These are phyloP conservation scores for Wickerhamomyces pijperi DNA, from an alignment of 805 yeast genomes.

Conservation along the genomic window DNA sequence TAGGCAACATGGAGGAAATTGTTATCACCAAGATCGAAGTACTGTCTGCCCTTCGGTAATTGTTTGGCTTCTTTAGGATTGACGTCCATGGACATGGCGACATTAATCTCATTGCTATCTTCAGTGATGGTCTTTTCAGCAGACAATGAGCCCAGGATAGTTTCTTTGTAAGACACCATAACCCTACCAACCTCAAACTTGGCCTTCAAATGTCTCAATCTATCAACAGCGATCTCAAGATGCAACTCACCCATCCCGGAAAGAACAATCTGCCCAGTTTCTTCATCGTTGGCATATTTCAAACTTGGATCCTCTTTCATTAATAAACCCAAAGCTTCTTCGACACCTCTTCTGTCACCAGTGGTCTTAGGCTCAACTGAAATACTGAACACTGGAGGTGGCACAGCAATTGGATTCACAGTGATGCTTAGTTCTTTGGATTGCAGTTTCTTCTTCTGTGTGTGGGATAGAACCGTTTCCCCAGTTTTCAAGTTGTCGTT, in stretches of 20 bases:
- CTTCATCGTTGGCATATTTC: constrained; percentile 62
- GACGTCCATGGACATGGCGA: constrained; percentile 22
- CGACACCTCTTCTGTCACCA: constrained; percentile 69
- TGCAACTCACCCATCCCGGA: constrained; percentile 98
- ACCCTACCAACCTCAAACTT: constrained; percentile 72
- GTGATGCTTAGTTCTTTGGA: constrained; percentile 31
- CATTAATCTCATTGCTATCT: constrained; percentile 12
- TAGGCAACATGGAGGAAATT: constrained; percentile 23
- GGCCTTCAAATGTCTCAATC: constrained; percentile 77
- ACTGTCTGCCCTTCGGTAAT: constrained; percentile 17
- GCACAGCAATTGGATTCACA: constrained; percentile 69
- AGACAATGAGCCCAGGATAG: constrained; percentile 20
- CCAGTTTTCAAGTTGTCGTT: constrained; percentile 71
- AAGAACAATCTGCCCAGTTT: constrained; percentile 76
- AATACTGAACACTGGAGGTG: constrained; percentile 89
- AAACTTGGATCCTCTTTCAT: constrained; percentile 89
- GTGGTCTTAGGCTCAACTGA: constrained; percentile 74
- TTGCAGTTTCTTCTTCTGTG: constrained; percentile 38
- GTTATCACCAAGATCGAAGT: constrained; percentile 22
- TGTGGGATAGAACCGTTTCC: constrained; percentile 70
- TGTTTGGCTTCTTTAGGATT: constrained; percentile 16
- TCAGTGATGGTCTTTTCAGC: constrained; percentile 5
- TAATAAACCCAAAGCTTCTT: constrained; percentile 52
- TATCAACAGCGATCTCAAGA: constrained; percentile 74
- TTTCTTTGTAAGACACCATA: constrained; percentile 84